phyloP scores from a whole-genome alignment of 768 basidiomycete species.

The Collybiopsis luxurians region DNA sequence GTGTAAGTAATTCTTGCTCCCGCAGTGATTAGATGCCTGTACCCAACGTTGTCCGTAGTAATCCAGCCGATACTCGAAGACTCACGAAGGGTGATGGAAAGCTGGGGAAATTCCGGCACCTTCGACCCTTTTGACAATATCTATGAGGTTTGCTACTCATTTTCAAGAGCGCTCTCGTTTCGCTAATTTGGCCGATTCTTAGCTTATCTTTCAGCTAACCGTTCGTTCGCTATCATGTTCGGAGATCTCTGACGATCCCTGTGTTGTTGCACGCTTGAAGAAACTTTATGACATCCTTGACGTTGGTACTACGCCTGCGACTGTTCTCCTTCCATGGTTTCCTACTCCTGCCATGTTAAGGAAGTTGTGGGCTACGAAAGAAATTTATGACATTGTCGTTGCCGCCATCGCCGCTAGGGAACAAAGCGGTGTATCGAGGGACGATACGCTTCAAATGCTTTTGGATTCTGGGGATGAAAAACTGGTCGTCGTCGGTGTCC shows the following conservation, averaged over 20 bases:
- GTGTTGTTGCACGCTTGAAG: constrained; percentile 59
- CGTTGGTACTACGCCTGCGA: constrained; percentile 66
- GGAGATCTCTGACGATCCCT: constrained; percentile 69
- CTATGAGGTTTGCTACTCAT: constrained; percentile 51
- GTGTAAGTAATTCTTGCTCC: constrained; percentile 40
- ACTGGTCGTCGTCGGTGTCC: constrained; percentile 66
- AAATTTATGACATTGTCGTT: constrained; percentile 69
- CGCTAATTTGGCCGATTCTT: no score
- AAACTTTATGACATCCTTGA: constrained; percentile 68
- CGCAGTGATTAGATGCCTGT: constrained; percentile 12
- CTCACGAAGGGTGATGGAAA: constrained; percentile 55
- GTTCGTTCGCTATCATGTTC: constrained; percentile 63
- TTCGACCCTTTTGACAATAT: constrained; percentile 72
- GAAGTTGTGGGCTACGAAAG: constrained; percentile 71
- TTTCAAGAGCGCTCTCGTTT: constrained; percentile 9
- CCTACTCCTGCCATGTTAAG: constrained; percentile 70
- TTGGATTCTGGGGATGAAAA: constrained; percentile 69
- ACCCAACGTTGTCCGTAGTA: constrained; percentile 40
- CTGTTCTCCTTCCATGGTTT: constrained; percentile 74
- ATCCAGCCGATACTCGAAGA: constrained; percentile 66
- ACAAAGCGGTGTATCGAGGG: constrained; percentile 50
- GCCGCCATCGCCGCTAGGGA: constrained; percentile 55
- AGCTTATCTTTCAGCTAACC: constrained; percentile 75
- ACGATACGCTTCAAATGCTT: constrained; percentile 75
- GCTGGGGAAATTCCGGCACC: constrained; percentile 62